Evolutionary conservation across 2,329 filamentous ascomycete species (phyloP).

Genomic region (Sarocladium brachiariae): DNA sequence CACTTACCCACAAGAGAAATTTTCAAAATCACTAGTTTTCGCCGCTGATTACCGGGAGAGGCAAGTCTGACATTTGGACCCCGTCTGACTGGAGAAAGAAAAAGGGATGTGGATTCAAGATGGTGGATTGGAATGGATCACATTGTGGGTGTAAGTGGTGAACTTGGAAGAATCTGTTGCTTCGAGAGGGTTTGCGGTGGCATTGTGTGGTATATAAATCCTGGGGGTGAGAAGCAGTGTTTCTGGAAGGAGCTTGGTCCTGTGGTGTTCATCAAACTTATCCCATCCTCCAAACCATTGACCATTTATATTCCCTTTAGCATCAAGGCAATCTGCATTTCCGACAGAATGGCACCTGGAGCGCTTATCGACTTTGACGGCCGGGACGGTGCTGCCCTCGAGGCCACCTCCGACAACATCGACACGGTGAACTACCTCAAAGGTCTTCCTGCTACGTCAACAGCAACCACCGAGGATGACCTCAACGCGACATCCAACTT

Average conservation of each 20-base stretch:
- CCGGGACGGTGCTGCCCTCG: constrained; percentile 28
- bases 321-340: not conserved
- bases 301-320: not conserved
- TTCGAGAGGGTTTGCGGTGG: not conserved
- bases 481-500: constrained; percentile 59
- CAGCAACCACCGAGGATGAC: constrained; percentile 23
- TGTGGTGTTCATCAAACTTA: no score
- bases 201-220: no score
- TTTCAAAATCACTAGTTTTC: not conserved
- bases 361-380: constrained; percentile 16
- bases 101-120: not conserved
- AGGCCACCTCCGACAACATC: constrained; percentile 40
- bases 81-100: not conserved
- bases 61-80: not conserved
- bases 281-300: no score
- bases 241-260: no score
- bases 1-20: not conserved
- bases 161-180: not conserved
- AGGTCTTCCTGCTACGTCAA: not conserved
- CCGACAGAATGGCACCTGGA: constrained; percentile 20
- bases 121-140: not conserved
- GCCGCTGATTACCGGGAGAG: not conserved
- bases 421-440: constrained; percentile 13
- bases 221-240: not conserved
- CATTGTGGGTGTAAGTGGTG: constrained; percentile 5